A percentile compares a stretch with the other conserved stretches of the same genome.
Evolutionary conservation across 768 basidiomycete species (phyloP).

Genomic region (Strobilomyces confusus): DNA sequence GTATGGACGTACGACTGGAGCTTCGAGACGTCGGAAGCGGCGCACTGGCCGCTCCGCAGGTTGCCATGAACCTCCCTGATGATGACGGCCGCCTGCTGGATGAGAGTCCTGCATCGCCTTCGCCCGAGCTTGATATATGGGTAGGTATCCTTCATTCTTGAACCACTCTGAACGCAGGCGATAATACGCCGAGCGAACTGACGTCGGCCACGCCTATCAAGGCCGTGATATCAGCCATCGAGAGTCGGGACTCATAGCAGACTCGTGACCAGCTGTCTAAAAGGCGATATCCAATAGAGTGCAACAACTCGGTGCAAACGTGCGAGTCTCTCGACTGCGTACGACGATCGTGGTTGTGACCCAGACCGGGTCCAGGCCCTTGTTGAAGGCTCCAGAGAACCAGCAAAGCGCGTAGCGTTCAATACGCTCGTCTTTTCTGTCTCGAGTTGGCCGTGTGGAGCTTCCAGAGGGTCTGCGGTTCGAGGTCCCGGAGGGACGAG

Average conservation of each 20-base stretch:
- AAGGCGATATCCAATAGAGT: no score
- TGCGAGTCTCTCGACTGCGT: no score
- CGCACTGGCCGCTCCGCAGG: not conserved
- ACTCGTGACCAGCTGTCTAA: no score
- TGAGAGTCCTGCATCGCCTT: conserved; percentile 1
- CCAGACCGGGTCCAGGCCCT: no score
- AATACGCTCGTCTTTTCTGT: no score
- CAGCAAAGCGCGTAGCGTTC: no score
- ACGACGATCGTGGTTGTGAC: no score
- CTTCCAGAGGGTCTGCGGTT: no score
- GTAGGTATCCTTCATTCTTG: not conserved
- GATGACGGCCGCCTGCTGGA: not conserved
- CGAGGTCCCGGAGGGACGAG: no score
- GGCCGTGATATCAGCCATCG: not conserved
- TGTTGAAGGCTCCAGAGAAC: no score
- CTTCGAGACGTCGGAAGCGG: not conserved
- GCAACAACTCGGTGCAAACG: no score
- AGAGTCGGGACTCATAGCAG: not conserved
- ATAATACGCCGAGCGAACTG: not conserved
- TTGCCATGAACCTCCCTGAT: not conserved
- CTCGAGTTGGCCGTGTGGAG: no score
- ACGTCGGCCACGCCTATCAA: not conserved
- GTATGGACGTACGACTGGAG: not conserved
- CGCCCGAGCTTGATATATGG: not conserved
- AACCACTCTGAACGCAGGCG: not conserved